Percentiles rank a stretch among this genome's conserved stretches.
phyloP scores from a whole-genome alignment of 331 rosid genomes.

The Quercus tomentella region DNA sequence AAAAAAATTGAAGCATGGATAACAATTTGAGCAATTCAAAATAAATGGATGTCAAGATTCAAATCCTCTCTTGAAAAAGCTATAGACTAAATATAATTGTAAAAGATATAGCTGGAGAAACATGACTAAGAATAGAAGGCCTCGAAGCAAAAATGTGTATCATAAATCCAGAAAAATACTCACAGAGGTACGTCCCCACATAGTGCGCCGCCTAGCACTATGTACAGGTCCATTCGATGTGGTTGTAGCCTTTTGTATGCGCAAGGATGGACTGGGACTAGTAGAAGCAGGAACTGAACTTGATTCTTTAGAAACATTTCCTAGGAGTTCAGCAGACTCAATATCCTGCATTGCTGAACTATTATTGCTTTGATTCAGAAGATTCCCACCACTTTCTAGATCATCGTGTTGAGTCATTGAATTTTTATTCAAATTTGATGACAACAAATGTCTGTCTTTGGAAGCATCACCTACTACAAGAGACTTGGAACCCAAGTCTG shows the following conservation, averaged over 20 bases:
- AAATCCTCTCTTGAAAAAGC: background rate
- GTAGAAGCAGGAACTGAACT: conserved; percentile 19
- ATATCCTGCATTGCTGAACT: conserved; percentile 25
- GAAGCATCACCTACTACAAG: conserved; percentile 31
- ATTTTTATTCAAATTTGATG: conserved; percentile 34
- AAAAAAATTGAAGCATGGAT: conserved; percentile 2
- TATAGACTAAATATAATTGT: background rate
- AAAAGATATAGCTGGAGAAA: conserved; percentile 6
- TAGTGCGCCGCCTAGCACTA: conserved; percentile 30
- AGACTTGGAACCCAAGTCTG: conserved; percentile 38
- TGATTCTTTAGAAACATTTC: conserved; percentile 28
- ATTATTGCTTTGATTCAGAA: conserved; percentile 23
- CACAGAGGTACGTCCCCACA: conserved; percentile 74
- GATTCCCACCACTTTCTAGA: conserved; percentile 24
- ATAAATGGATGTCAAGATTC: background rate
- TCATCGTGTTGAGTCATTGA: conserved; percentile 31
- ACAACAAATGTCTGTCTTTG: conserved; percentile 23
- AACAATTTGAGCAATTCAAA: background rate
- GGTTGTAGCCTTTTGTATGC: conserved; percentile 50
- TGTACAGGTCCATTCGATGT: conserved; percentile 34
- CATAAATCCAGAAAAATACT: conserved; percentile 38
- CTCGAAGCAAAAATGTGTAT: conserved; percentile 1
- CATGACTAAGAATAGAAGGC: conserved; percentile 13
- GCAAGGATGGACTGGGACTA: conserved; percentile 32
- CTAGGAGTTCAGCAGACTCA: conserved; percentile 25